Conservation (phyloP, 2,329 filamentous ascomycete genomes). For the Verticillium nubilum region DNA sequence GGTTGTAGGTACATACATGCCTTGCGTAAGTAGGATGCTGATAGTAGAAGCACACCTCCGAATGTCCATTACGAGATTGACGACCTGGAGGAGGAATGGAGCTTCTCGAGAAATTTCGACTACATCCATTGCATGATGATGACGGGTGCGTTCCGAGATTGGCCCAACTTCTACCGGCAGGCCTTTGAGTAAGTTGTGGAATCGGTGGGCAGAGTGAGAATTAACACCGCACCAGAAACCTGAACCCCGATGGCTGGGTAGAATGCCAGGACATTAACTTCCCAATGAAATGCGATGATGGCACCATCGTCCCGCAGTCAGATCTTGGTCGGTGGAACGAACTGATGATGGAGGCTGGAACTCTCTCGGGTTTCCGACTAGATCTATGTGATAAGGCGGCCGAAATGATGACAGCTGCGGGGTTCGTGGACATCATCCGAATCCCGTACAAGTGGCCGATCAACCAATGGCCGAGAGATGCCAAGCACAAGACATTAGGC, state of each 20-base stretch:
- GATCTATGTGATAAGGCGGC: constrained; percentile 19
- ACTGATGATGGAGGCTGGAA: constrained; percentile 22
- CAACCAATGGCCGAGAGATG: constrained; percentile 21
- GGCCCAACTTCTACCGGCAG: constrained; percentile 19
- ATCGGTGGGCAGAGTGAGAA: background rate
- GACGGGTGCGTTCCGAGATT: constrained; percentile 20
- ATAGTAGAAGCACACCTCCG: constrained; percentile 22
- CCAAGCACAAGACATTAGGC: constrained; percentile 18
- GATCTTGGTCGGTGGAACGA: constrained; percentile 20
- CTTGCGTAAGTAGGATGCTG: background rate
- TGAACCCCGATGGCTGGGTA: constrained; percentile 29
- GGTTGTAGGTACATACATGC: constrained; percentile 18
- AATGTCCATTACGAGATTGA: constrained; percentile 47
- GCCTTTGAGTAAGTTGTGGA: constrained; percentile 10
- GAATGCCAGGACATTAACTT: constrained; percentile 32
- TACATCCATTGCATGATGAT: constrained; percentile 28
- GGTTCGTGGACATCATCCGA: constrained; percentile 19
- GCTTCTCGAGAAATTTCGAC: constrained; percentile 27
- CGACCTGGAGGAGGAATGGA: constrained; percentile 50
- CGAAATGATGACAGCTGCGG: constrained; percentile 17
- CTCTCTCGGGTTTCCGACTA: constrained; percentile 21
- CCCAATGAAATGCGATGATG: constrained; percentile 22
- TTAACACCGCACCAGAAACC: constrained; percentile 8
- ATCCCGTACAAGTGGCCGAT: constrained; percentile 19
- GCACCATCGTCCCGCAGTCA: constrained; percentile 16